These are phyloP conservation scores for Aspergillus caelatus DNA, from an alignment of 2,329 filamentous ascomycete genomes.

Conservation along the genomic window DNA sequence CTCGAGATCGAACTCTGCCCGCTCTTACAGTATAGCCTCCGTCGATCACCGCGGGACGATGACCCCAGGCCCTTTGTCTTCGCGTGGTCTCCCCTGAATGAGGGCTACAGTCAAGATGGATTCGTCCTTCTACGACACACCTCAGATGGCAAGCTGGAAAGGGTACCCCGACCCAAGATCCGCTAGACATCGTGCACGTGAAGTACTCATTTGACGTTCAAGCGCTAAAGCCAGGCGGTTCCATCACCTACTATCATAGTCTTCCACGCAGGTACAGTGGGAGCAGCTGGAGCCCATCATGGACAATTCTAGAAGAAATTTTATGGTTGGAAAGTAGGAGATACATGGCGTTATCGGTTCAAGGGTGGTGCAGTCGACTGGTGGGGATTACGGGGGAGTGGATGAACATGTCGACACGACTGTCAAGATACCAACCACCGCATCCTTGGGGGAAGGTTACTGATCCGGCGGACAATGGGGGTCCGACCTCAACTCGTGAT, in stretches of 20 bases:
- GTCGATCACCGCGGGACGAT: neutral
- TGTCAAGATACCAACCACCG: neutral
- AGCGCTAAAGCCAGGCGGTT: slow-evolving; percentile 1
- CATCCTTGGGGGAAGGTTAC: neutral
- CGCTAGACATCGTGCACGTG: neutral
- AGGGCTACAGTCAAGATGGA: neutral
- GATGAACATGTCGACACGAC: slow-evolving; percentile 1
- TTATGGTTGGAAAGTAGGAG: neutral
- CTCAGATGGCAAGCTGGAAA: neutral
- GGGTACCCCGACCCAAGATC: neutral
- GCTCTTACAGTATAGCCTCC: neutral
- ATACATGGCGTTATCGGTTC: neutral
- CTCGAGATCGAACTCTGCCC: neutral
- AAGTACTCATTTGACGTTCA: neutral
- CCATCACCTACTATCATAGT: neutral
- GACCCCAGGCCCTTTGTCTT: neutral
- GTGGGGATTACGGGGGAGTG: neutral
- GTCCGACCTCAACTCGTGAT: neutral
- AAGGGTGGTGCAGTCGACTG: slow-evolving; percentile 3
- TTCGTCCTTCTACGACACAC: neutral
- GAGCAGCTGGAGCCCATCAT: neutral
- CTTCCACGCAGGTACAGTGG: neutral
- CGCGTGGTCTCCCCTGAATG: neutral
- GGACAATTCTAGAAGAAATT: neutral
- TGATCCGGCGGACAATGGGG: too few relatives aligned